Evolutionary conservation across 2,329 filamentous ascomycete species (phyloP), one percentile per base, ranked within the genome.

Genomic region (Pseudovirgaria hyperparasitica): DNA sequence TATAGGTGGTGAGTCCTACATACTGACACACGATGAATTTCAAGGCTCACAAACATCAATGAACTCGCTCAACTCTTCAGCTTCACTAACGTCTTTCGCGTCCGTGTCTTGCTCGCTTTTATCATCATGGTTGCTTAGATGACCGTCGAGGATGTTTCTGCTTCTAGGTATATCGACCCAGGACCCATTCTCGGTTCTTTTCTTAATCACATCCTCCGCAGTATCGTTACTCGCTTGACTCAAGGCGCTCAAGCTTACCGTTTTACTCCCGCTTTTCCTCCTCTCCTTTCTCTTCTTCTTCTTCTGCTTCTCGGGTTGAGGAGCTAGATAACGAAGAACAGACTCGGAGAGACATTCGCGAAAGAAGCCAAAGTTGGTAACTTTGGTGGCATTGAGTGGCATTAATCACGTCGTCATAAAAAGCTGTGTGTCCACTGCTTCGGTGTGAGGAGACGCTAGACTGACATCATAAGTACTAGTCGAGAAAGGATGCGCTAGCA

Each of bases 31-130:
- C 19, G 12, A 16, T 29, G 13, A 16, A 22, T 16, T 11, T n/a
- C n/a, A n/a, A n/a, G n/a, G n/a, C n/a, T n/a, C n/a, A 36, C 42
- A 20, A 57, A 72, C 68, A 40, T 86, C 75, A 28, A 81, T 73
- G 52, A 92, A 92, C 1, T 92, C 84, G 15, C 72, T 70, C 13
- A 90, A 55, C 29, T 86, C 81, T 39, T 78, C 76, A 5, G 68
- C 70, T 38, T 70, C 60, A 11, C 52, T 44, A 28, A 27, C 40
- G 23, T 18, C 31, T 24, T 24, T 28, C 21, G 21, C 24, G 8
- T 33, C 23, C 16, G 19, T 21, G 9, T 13, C 21, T 27, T 34
- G 25, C 19, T 22, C 17, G 12, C 21, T 24, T 6, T 32, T 10
- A 0, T 28, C 27, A 9, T n/a, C n/a, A n/a, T n/a, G n/a, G n/a